Evolutionary conservation across 2,329 filamentous ascomycete genomes (phyloP), one percentile per base, ranked within the genome.

Genomic region (Ramichloridium luteum): DNA sequence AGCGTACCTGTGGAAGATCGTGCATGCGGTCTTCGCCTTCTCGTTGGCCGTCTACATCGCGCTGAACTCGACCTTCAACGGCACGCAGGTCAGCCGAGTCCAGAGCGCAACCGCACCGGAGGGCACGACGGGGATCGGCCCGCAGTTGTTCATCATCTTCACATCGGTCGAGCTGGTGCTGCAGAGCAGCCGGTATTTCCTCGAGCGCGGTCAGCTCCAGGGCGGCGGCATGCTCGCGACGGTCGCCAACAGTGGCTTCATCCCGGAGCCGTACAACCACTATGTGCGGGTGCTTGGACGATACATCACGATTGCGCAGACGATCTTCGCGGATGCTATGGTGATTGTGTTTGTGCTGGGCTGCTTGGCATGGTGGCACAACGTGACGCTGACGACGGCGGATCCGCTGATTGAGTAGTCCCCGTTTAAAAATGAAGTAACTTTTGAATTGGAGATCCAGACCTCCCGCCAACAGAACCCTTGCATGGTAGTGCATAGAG

Each of bases 121-220:
- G 5, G 49, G 47, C 2, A 55, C 62, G 16, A 52, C 57, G 11
- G 56, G 57, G 28, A 48, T 54, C 20, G 60, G 63, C 25, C 61
- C 61, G 27, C 65, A 67, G 39, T 77, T 85, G 57, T 85, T 88
- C 56, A 83, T 76, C 62, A 68, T 80, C n/a, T 90, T 88, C 51
- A 77, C 80, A 4, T 83, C 80, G 1, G 76, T 73, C 17, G 80
- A 90, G 59, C 67, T 82, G 8, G 53, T 82, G 32, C 61, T 88
- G 40, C 72, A 88, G 41, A 78, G 74, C 2, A 75, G 71, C 16
- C 65, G 80, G 14, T 81, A 78, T 52, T 74, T 84, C 44, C 50
- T 83, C 31, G 79, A 84, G 46, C 72, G 71, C 44, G 68, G 68
- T 16, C 58, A 59, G 38, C 52, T 68, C 27, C 70, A 70, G 38